Base-by-base conservation (phyloP, 106 monocot species). In the Chionographis japonica region DNA sequence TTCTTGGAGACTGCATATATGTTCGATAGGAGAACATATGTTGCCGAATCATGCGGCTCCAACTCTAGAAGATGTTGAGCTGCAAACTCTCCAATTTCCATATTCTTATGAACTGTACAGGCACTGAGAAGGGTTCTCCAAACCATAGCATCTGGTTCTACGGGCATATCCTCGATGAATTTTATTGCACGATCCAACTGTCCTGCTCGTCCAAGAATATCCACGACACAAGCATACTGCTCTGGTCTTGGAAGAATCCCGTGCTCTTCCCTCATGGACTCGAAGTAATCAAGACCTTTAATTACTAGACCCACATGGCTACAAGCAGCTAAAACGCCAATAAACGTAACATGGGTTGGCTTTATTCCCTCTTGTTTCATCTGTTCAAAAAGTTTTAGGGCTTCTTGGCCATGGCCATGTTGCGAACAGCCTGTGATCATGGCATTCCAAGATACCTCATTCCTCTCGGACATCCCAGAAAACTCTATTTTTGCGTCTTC, bases 81-180 rank as follows among this genome's bases (percentile, higher is more conserved):
- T 19, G 87, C 94, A 69, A 83, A 61, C 68, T 90, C 85, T 39
- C 94, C 94, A 67, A 90, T 71, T 68, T 87, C 78, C 16, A 83
- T 64, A 62, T 94, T 94, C 65, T 83, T 87, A 63, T 94, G 85
- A 57, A 90, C 78, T 68, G 73, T 76, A 75, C 82, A 90, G 50
- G 94, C 90, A 43, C 90, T 85, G 8, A 94, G 83, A 78, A 94
- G 90, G 2, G 90, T 78, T 66, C 79, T 80, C 90, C 90, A 94
- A n/a, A 90, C 69, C 85, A 90, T 83, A 17, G 82, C 72, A 67
- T 90, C 85, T 40, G 94, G 87, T 4, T 12, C 37, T 37, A 85
- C 57, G 0, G 85, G 85, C 90, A 94, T 85, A 13, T 83, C 78
- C 16, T 81, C 74, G 43, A 94, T 73, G 40, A 94, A 88, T 37